Percentiles rank a stretch among this genome's conserved stretches.
Evolutionary conservation across 331 rosid genomes (phyloP).

Genomic region (Stylosanthes scabra): DNA sequence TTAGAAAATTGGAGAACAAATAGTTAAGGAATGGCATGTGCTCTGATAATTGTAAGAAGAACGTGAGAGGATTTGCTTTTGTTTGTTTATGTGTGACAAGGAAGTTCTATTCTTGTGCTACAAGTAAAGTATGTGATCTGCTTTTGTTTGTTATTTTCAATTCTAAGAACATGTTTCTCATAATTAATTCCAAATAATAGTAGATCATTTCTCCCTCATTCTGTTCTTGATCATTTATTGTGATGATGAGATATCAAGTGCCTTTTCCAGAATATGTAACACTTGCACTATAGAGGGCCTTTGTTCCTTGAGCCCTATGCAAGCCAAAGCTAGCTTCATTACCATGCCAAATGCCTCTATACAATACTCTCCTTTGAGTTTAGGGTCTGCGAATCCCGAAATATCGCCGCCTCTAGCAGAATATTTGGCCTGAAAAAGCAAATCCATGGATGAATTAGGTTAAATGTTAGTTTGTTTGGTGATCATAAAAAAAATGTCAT

Average conservation of each 20-base stretch:
- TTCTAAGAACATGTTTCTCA: too few relatives aligned
- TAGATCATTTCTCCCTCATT: too few relatives aligned
- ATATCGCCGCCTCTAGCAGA: slow-evolving; percentile 46
- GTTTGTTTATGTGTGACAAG: too few relatives aligned
- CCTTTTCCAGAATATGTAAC: slow-evolving; percentile 50
- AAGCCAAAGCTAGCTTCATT: slow-evolving; percentile 62
- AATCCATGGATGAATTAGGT: slow-evolving; percentile 17
- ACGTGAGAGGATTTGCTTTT: too few relatives aligned
- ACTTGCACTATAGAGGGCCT: slow-evolving; percentile 65
- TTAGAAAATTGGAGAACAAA: too few relatives aligned
- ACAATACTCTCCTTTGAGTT: slow-evolving; percentile 56
- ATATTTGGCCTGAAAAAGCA: slow-evolving; percentile 49
- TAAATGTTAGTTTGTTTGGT: slow-evolving; percentile 2
- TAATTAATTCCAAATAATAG: too few relatives aligned
- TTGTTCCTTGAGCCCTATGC: slow-evolving; percentile 52
- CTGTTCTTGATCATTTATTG: slow-evolving; percentile 16
- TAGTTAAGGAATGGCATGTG: too few relatives aligned
- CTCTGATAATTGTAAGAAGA: too few relatives aligned
- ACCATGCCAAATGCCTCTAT: slow-evolving; percentile 57
- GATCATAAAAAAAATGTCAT: not conserved
- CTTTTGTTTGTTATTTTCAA: too few relatives aligned
- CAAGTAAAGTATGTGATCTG: too few relatives aligned
- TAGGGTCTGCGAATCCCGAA: slow-evolving; percentile 63
- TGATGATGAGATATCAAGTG: slow-evolving; percentile 54
- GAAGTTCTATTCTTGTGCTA: too few relatives aligned